A percentile compares a stretch with the other conserved stretches of the same genome.
These are phyloP conservation scores for Lonicera japonica DNA, from an alignment of 129 eudicot genomes.

Conservation along the genomic window DNA sequence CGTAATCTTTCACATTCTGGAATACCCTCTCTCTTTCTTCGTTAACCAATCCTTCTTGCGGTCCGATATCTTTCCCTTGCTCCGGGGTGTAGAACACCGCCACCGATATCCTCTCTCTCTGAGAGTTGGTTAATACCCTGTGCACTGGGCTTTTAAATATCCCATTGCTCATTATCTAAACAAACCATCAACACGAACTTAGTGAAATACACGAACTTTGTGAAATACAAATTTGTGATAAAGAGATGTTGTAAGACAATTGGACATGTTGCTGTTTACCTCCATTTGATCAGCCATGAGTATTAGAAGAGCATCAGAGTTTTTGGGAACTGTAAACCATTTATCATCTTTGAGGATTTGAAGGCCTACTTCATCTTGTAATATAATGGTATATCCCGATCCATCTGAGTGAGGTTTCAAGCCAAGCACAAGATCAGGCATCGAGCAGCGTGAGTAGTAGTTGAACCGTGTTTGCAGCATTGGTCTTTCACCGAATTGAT, in stretches of 20 bases:
- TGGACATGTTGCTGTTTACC: constrained; percentile 23
- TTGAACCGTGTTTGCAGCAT: constrained; percentile 36
- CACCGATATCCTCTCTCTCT: constrained; percentile 47
- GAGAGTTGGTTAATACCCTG: constrained; percentile 41
- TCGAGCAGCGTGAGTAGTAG: constrained; percentile 50
- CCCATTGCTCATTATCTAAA: constrained; percentile 71
- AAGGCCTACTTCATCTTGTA: constrained; percentile 52
- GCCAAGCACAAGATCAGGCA: constrained; percentile 55
- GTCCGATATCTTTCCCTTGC: constrained; percentile 41
- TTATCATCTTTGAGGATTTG: constrained; percentile 43
- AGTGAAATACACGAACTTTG: neutral
- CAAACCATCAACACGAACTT: neutral
- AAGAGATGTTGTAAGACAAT: too few species aligned
- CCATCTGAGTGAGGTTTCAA: constrained; percentile 60
- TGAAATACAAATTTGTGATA: neutral
- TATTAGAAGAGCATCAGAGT: constrained; percentile 40
- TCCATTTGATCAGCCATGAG: constrained; percentile 60
- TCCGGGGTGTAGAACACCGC: constrained; percentile 52
- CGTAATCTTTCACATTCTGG: constrained; percentile 45
- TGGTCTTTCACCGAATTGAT: constrained; percentile 36
- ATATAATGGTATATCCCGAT: constrained; percentile 36
- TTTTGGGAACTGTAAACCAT: constrained; percentile 54
- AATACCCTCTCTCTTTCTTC: constrained; percentile 32
- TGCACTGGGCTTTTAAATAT: constrained; percentile 67
- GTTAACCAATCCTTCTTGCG: constrained; percentile 37